Conservation (phyloP, 495 filamentous ascomycete species). For the Parmelia sp. region DNA sequence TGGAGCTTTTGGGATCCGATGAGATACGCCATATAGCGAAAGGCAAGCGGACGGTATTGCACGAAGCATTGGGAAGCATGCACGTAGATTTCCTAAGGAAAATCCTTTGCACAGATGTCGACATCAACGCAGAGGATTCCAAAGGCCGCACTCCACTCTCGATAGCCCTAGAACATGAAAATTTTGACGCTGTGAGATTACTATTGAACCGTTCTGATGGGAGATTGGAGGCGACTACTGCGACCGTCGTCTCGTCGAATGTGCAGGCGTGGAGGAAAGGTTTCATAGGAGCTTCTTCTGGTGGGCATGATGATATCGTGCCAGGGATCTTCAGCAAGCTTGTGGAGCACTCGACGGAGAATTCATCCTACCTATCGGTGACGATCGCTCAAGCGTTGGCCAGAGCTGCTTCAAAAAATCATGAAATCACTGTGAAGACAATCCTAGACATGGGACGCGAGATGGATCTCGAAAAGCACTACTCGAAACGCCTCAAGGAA, state of each 20-base stretch:
- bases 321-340: neutral
- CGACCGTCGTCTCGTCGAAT: neutral
- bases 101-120: neutral
- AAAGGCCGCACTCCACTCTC: neutral
- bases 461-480: neutral
- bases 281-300: neutral
- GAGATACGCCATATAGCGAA: neutral
- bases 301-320: conserved; percentile 1
- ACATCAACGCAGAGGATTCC: conserved; percentile 1
- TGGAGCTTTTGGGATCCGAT: conserved; percentile 10
- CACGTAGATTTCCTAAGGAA: neutral
- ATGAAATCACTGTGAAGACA: conserved; percentile 2
- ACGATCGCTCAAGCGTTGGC: neutral
- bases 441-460: neutral
- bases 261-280: neutral
- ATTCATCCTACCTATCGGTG: neutral
- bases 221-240: neutral
- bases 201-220: neutral
- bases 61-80: neutral
- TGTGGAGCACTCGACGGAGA: neutral
- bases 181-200: neutral
- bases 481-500: neutral
- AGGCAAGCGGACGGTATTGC: neutral
- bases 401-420: conserved; percentile 6
- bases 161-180: neutral